A percentile compares a stretch with the other conserved stretches of the same genome.
Evolutionary conservation across 768 basidiomycete species (phyloP).

Genomic region (Amanita jacksonii): DNA sequence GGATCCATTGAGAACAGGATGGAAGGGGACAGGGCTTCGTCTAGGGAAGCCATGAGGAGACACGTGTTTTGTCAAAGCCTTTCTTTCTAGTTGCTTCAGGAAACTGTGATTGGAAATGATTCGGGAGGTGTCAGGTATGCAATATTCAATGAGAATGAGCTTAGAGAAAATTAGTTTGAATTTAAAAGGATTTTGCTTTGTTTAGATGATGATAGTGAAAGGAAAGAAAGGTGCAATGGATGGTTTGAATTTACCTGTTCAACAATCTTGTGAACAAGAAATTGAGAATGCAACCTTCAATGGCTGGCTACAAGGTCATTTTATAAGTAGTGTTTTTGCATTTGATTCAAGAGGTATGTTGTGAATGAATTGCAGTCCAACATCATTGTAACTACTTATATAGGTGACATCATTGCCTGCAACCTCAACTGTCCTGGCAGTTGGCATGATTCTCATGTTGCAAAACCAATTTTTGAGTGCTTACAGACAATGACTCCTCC

Average conservation of each 20-base stretch:
- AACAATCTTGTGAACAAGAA: conserved; percentile 27
- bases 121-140: no score
- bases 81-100: no score
- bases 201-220: no score
- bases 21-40: no score
- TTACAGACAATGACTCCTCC: conserved; percentile 24
- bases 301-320: conserved; percentile 33
- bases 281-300: conserved; percentile 39
- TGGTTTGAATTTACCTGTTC: conserved; percentile 28
- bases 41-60: no score
- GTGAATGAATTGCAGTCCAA: neutral
- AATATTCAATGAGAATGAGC: no score
- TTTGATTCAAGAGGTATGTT: conserved; percentile 24
- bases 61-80: no score
- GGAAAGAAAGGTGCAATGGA: no score
- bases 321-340: conserved; percentile 27
- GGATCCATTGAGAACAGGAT: no score
- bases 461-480: conserved; percentile 27
- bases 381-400: neutral
- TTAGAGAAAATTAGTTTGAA: no score
- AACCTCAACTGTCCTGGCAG: conserved; percentile 34
- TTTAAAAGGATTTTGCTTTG: no score
- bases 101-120: no score
- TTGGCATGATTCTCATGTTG: conserved; percentile 38
- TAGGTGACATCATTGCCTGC: conserved; percentile 27